Evolutionary conservation across 2,329 filamentous ascomycete genomes (phyloP), one percentile per base, ranked within the genome.

Genomic region (Rhinocladiella similis): DNA sequence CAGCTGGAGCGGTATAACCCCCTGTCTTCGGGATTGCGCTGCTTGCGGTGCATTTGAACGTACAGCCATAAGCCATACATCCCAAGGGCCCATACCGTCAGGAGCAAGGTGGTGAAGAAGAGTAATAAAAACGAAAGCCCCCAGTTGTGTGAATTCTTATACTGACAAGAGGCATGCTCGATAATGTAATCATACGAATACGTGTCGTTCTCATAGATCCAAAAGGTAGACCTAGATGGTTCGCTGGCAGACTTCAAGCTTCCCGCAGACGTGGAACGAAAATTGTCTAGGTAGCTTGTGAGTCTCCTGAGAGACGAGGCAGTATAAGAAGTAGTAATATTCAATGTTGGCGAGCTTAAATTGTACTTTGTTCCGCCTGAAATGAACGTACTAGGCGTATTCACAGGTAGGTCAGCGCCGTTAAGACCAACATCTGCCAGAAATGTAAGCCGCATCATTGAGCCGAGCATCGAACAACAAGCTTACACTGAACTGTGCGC

Each of bases 1-100:
- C 55, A 56, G 38, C 54, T 61, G 14, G 61, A 58, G 19, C 70
- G 47, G 38, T 72, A 62, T 53, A 68, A 66, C 7, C 20, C 43
- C 9, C 10, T 25, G 12, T 20, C 25, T 6, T 16, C 12, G 1
- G 22, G 9, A 46, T 41, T 19, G 18, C 5, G 35, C 65, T 70
- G 57, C 72, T 63, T 13, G 51, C 41, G 27, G 66, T 54, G 63
- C 27, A 65, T 62, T 47, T 70, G 66, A 5, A 70, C 65, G 33
- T 73, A 67, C 25, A 70, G 64, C 72, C 72, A 74, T 3, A 73
- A 43, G 3, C 63, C 53, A 47, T 71, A 73, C 63, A 73, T 71
- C 35, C 62, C 65, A 1, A 68, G 5, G 2, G 62, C 55, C 71
- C 71, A 73, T 6, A 60, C 50, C 5, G 67, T 57, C 10, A 73